Evolutionary conservation across 495 filamentous ascomycete genomes (phyloP), one percentile per base, ranked within the genome.

Genomic region (Rusavskia elegans): DNA sequence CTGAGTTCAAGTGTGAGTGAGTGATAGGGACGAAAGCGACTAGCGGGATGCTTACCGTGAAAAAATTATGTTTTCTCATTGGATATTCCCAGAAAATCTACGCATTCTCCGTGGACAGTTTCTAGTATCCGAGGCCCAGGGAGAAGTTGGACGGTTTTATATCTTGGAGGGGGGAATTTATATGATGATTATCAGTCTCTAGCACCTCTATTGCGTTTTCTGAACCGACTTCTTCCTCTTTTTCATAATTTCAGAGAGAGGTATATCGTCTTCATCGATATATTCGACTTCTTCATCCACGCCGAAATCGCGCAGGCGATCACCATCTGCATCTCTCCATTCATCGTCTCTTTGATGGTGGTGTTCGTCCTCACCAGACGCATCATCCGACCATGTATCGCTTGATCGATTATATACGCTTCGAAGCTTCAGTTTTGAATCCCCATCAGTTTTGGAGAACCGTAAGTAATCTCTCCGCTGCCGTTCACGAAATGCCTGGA

Each of bases 291-390:
- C 85, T 57, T 87, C 85, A 57, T 95, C 89, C 0, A 95, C 86
- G 2, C 92, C 92, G 64, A 88, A 98, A 61, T 98, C 92, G 41
- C 80, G 72, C 35, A 97, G 70, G 9, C 80, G 71, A 58, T 96
- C 89, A 4, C 92, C 92, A 40, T 95, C 89, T 0, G 80, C 74
- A 56, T 95, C 90, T 5, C 71, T 77, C 92, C 92, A 97, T 7
- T 67, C 74, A 55, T 81, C 76, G 58, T 80, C 77, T 8, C 78
- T 75, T 49, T 71, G 69, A 3, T 5, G 4, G 19, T n/a, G 3
- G 5, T 4, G 19, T 3, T n/a, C 38, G 13, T 30, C 8, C 3
- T 3, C 29, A 25, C 19, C 20, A 25, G 19, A 13, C 19, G 7
- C 20, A 23, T 19, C 42, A 14, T 20, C n/a, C 5, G 20, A 5